phyloP scores from a whole-genome alignment of 129 eudicot species.

The Chrysanthemum seticuspe region DNA sequence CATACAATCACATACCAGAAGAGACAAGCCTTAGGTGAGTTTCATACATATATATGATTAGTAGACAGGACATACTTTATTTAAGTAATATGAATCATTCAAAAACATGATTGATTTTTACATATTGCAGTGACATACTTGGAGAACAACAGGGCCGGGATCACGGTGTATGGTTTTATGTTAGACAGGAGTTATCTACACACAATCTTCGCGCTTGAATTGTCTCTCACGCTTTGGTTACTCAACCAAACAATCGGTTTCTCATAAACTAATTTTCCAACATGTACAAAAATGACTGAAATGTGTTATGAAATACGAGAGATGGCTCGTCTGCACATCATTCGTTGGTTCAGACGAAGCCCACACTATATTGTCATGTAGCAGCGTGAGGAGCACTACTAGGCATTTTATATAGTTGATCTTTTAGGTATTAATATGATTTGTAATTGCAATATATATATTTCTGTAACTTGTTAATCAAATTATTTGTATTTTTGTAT shows the following conservation, averaged over 20 bases:
- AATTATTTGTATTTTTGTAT: conserved; percentile 15
- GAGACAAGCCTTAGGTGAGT: conserved; percentile 84
- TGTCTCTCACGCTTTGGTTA: conserved; percentile 78
- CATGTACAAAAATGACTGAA: conserved; percentile 3
- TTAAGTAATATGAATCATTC: not conserved
- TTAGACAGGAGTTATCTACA: conserved; percentile 76
- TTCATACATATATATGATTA: not conserved
- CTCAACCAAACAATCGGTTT: conserved; percentile 71
- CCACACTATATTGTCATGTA: not conserved
- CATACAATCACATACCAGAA: conserved; percentile 73
- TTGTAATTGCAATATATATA: not conserved
- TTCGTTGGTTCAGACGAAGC: not conserved
- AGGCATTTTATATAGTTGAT: not conserved
- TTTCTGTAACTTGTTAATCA: conserved; percentile 7
- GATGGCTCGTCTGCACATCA: not conserved
- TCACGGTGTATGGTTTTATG: conserved; percentile 85
- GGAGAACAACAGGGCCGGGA: conserved; percentile 83
- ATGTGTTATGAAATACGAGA: not conserved
- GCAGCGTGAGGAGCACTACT: not conserved
- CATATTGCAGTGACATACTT: conserved; percentile 78
- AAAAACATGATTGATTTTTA: not conserved
- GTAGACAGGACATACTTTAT: too few species aligned
- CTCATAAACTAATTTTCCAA: conserved; percentile 18
- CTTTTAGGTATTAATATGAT: not conserved
- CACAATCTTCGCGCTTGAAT: conserved; percentile 59